Base-by-base conservation (phyloP, 768 basidiomycete species). In the Naganishia friedmannii region DNA sequence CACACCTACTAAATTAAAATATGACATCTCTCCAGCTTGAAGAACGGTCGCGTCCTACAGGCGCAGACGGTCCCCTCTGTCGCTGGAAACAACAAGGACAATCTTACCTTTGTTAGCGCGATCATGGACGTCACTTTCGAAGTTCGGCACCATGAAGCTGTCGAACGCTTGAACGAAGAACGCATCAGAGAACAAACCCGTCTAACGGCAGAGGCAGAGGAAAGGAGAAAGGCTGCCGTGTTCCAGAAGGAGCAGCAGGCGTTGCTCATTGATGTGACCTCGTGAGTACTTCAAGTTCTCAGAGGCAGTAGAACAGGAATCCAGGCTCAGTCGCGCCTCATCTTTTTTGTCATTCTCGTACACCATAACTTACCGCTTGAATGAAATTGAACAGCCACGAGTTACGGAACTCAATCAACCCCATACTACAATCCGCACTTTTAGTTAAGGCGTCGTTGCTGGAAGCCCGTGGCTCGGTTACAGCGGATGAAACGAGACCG, bases 101-200 rank as follows among this genome's bases (percentile, higher is more conserved):
- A 34, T 12, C 26, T 42, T 28, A 48, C 51, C 29, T 71, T 45
- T 34, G 57, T 71, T 26, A 56, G 70, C 55, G 19, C 53, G 8
- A 67, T 67, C 29, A 67, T 51, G 46, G 70, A 71, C 26, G 53
- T 71, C 54, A 71, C 70, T n/a, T n/a, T 28, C 0, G 66, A 71
- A 55, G 70, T 60, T 21, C 54, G 32, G 13, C 37, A 57, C 28
- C 53, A 67, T 29, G 23, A 28, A 15, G 34, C 65, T 15, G 56
- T 71, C 3, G 54, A 56, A 31, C 65, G 32, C 13, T 23, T 71
- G 7, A 58, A 53, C 42, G 70, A 71, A 54, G 54, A 71, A 45
- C 37, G 66, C 26, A 48, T 71, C 7, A 7, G 10, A 17, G 45
- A 57, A 13, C 37, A 54, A 26, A 56, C 54, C 2, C 67, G 56